phyloP scores from a whole-genome alignment of 176 grass and related monocot species.

The Chrysopogon serrulatus region DNA sequence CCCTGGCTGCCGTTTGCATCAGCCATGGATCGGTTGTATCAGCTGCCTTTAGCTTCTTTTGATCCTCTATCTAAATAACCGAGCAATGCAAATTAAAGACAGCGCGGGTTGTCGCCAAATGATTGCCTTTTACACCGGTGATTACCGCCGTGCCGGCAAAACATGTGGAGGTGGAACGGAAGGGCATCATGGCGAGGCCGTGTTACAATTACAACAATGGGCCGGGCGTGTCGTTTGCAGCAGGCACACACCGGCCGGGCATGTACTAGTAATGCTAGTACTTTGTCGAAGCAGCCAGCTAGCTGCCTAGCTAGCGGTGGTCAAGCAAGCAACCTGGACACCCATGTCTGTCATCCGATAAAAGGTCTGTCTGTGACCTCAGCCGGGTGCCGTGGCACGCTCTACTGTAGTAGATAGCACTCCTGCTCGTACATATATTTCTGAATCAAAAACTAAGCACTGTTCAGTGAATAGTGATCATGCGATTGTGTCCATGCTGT shows the following conservation, averaged over 20 bases:
- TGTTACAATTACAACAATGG: neutral
- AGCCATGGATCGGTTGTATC: neutral
- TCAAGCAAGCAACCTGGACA: neutral
- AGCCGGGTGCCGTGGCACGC: neutral
- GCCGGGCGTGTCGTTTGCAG: neutral
- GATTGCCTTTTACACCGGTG: constrained; percentile 30
- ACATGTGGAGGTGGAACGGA: constrained; percentile 7
- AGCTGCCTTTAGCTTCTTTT: neutral
- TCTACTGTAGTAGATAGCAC: neutral
- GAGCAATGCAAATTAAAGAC: constrained; percentile 2
- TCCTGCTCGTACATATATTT: neutral
- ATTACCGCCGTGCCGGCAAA: constrained; percentile 25
- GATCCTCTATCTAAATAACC: neutral
- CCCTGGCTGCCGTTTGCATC: neutral
- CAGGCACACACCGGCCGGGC: neutral
- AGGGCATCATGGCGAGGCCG: neutral
- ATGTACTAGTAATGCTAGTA: neutral
- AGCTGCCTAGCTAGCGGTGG: neutral
- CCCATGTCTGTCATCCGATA: neutral
- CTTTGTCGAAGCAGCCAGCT: neutral
- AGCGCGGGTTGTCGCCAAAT: constrained; percentile 19
- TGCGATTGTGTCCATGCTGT: neutral
- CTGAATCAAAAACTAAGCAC: neutral
- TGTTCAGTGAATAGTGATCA: neutral
- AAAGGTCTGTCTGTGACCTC: neutral